Evolutionary conservation across 148 eudicot species (phyloP).

Genomic region (Rhododendron simsii): DNA sequence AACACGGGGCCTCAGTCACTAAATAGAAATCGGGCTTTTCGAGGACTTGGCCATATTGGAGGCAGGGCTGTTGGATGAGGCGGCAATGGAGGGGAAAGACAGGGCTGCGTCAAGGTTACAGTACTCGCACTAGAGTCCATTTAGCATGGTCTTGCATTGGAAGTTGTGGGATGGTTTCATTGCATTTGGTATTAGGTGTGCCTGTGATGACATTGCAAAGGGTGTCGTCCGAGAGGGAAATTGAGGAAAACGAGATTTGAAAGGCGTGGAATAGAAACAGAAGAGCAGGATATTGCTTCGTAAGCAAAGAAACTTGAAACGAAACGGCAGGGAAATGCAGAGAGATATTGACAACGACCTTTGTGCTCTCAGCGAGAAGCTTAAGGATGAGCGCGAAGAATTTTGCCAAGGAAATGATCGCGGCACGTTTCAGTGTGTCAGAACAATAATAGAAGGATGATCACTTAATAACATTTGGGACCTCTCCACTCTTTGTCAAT

Average conservation of each 20-base stretch:
- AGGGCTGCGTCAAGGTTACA: constrained; percentile 23
- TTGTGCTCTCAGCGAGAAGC: constrained; percentile 54
- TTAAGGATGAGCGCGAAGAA: not conserved
- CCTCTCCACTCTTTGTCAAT: no score
- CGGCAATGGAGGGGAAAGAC: constrained; percentile 53
- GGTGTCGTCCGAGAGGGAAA: no score
- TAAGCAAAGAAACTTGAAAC: no score
- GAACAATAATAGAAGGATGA: no score
- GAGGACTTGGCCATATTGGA: constrained; percentile 17
- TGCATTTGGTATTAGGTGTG: not conserved
- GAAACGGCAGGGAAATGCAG: constrained; percentile 44
- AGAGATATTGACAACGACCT: constrained; percentile 55
- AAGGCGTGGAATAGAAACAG: no score
- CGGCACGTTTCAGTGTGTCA: constrained; percentile 18
- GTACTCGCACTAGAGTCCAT: not conserved
- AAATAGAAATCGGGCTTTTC: no score
- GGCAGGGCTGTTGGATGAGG: constrained; percentile 62
- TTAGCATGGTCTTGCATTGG: not conserved
- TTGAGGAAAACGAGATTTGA: no score
- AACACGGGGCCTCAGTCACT: no score
- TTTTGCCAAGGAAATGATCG: constrained; percentile 41
- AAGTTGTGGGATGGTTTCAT: not conserved
- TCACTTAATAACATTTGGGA: no score
- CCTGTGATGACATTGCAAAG: not conserved
- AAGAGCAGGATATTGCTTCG: no score